Evolutionary conservation across 306 rosid species (phyloP), one percentile per base, ranked within the genome.

Genomic region (Betula pendula): DNA sequence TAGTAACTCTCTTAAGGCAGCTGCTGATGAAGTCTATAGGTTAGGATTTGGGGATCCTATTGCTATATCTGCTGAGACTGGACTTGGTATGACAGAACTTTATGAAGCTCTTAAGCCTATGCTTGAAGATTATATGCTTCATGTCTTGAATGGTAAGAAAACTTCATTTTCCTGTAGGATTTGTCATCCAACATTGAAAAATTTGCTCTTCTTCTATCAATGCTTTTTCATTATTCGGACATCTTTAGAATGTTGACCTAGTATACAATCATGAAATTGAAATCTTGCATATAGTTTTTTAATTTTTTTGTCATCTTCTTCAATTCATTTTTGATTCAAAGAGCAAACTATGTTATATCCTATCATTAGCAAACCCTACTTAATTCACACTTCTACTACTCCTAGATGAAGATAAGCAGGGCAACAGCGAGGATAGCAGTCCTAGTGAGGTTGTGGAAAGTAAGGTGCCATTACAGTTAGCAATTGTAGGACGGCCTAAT

Each of bases 401-500:
- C 3, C 71, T 82, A 88, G 93, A 83, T 70, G 89, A 85, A 79
- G 83, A 48, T 81, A 77, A 68, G 72, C 76, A 31, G 45, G 89
- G 75, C 4, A 72, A 87, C 71, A 78, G 68, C 75, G 79, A 83
- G 72, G 91, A 85, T 1, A 48, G 38, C 31, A 55, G 59, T 65
- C 77, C 76, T 72, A 55, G 75, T 51, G 91, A 90, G 77, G 85
- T 53, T 58, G 91, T 90, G 55, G 86, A 90, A 77, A 90, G 86
- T 85, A 87, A 92, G 84, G 67, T 88, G 42, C 89, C 96, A 31
- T 78, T 95, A 77, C 98, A 95, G 87, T 80, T 95, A 25, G 98
- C 97, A 71, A 95, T 95, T 72, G 97, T 95, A 16, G 98, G 98
- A 86, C 92, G 96, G 67, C 97, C 97, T 71, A 95, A 95, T 84